Conservation (phyloP, 2,329 filamentous ascomycete genomes). For the Hypoxylon sp. region DNA sequence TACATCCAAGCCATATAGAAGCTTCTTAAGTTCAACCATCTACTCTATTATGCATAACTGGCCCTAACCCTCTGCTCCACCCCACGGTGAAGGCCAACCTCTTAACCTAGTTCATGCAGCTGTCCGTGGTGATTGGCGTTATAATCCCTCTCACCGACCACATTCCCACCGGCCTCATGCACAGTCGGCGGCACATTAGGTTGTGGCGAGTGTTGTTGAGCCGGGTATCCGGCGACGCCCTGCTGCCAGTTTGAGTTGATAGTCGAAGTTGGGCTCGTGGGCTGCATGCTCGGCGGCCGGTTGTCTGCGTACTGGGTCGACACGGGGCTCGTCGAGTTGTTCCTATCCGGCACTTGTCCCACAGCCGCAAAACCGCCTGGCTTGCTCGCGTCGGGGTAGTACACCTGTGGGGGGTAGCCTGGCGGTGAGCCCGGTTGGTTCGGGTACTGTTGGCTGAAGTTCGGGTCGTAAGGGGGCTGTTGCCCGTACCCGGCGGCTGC, state of each 20-base stretch:
- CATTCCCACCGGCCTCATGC: conserved; percentile 58
- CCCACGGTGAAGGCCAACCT: not conserved
- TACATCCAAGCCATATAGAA: not conserved
- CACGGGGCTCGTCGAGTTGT: conserved; percentile 51
- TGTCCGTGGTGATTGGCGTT: conserved; percentile 57
- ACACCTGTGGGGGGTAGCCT: conserved; percentile 39
- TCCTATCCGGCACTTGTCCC: conserved; percentile 45
- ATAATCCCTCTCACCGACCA: conserved; percentile 51
- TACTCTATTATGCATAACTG: conserved; percentile 6
- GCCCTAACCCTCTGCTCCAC: not conserved
- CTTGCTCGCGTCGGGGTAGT: conserved; percentile 48
- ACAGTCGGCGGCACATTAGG: conserved; percentile 51
- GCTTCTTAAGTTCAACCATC: not conserved
- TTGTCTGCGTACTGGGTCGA: conserved; percentile 47
- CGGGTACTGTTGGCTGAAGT: conserved; percentile 46
- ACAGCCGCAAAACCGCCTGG: conserved; percentile 46
- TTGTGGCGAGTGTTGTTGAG: conserved; percentile 45
- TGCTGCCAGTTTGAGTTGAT: conserved; percentile 47
- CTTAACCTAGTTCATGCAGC: conserved; percentile 60
- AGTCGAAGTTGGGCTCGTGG: conserved; percentile 50
- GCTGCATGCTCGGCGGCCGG: conserved; percentile 39
- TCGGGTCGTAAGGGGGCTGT: conserved; percentile 43
- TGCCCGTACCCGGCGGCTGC: conserved; percentile 29
- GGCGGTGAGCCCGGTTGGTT: conserved; percentile 17
- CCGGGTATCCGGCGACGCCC: conserved; percentile 13